Percentiles rank a stretch among this genome's conserved stretches.
phyloP scores from a whole-genome alignment of 805 yeast genomes.

The Ogataea saltuana region DNA sequence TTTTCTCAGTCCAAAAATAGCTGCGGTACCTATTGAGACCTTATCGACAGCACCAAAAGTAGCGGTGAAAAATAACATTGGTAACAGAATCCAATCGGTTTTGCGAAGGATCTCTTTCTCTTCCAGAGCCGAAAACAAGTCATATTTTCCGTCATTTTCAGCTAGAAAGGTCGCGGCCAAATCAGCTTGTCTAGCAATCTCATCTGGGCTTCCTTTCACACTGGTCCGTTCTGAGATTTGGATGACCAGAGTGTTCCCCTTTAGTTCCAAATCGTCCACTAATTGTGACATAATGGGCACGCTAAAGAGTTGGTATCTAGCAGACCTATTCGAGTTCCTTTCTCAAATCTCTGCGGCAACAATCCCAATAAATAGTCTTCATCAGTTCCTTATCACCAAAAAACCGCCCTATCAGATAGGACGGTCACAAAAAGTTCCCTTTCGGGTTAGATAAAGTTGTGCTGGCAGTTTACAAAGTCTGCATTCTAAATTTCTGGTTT shows the following conservation, averaged over 20 bases:
- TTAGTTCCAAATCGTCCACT: not conserved
- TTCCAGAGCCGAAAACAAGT: conserved; percentile 23
- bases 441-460: no score
- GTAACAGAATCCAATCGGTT: conserved; percentile 25
- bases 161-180: conserved; percentile 8
- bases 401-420: no score
- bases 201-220: not conserved
- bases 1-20: conserved; percentile 45
- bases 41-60: conserved; percentile 28
- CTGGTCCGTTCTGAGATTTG: conserved; percentile 1
- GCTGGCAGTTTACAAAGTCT: no score
- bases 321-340: no score
- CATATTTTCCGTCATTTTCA: conserved; percentile 20
- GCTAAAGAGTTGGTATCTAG: no score
- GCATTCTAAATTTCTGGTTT: no score
- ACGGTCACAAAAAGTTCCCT: no score
- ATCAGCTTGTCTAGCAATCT: conserved; percentile 8
- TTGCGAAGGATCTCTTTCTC: conserved; percentile 20
- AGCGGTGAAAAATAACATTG: conserved; percentile 22
- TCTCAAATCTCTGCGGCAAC: no score
- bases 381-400: no score
- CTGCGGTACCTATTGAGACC: conserved; percentile 29
- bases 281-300: not conserved
- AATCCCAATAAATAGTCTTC: no score
- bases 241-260: not conserved